These are phyloP conservation scores for Fraxinus pennsylvanica DNA, from an alignment of 257 asterid genomes.

Conservation along the genomic window DNA sequence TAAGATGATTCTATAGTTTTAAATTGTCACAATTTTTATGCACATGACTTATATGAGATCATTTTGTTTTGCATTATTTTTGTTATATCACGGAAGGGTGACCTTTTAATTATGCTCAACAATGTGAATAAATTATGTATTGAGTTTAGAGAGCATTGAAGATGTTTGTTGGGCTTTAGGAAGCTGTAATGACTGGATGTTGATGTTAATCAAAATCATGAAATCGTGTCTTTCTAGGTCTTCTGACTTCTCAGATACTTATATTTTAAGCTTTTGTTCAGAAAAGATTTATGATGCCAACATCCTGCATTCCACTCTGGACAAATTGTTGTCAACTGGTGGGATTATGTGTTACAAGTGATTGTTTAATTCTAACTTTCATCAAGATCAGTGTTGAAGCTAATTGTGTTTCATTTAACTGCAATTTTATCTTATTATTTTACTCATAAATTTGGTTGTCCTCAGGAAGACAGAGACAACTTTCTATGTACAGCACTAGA, in stretches of 20 bases:
- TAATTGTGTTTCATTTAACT: slow-evolving; percentile 13
- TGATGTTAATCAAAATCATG: slow-evolving; percentile 6
- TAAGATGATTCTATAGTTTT: slow-evolving; percentile 20
- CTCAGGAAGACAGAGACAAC: slow-evolving; percentile 92
- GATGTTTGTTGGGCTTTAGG: slow-evolving; percentile 7
- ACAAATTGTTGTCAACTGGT: slow-evolving; percentile 8
- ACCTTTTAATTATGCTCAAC: slow-evolving; percentile 4
- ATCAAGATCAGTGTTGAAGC: slow-evolving; percentile 20
- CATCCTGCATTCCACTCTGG: slow-evolving; percentile 10
- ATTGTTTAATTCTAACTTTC: slow-evolving; percentile 2
- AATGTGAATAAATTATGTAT: background rate
- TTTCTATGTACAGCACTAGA: slow-evolving; percentile 75
- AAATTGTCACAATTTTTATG: background rate
- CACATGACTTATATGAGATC: slow-evolving; percentile 6
- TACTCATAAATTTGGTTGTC: slow-evolving; percentile 28
- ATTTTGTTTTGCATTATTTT: slow-evolving; percentile 8
- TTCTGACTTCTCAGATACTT: slow-evolving; percentile 10
- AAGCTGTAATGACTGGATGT: slow-evolving; percentile 16
- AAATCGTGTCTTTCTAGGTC: slow-evolving; percentile 12
- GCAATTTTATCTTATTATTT: slow-evolving; percentile 15
- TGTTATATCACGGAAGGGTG: slow-evolving; percentile 16
- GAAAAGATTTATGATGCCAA: background rate
- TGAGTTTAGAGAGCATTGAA: slow-evolving; percentile 21
- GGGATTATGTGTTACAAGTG: slow-evolving; percentile 2
- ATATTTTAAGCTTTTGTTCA: background rate